Evolutionary conservation across 345 rosid species (phyloP).

Genomic region (Leavenworthia alabamica): DNA sequence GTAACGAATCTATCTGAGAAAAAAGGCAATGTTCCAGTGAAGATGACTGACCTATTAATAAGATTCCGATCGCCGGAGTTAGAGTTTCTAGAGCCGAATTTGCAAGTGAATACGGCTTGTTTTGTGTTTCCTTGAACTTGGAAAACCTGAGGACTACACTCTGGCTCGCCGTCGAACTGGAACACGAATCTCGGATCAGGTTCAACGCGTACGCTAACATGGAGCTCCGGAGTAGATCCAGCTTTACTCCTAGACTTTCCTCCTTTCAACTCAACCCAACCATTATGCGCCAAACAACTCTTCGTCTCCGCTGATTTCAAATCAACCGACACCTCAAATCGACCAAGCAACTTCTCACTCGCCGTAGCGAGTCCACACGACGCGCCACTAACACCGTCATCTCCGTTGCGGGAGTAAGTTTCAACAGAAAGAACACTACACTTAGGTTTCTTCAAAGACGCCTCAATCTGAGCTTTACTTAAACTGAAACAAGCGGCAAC

Average conservation of each 20-base stretch:
- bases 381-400: slow-evolving; percentile 23
- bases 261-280: slow-evolving; percentile 49
- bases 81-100: slow-evolving; percentile 59
- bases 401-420: slow-evolving; percentile 33
- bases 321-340: slow-evolving; percentile 49
- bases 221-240: slow-evolving; percentile 42
- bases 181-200: slow-evolving; percentile 90
- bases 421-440: slow-evolving; percentile 36
- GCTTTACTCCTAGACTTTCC: slow-evolving; percentile 22
- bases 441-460: slow-evolving; percentile 20
- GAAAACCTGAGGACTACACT: slow-evolving; percentile 92
- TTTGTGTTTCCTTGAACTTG: slow-evolving; percentile 80
- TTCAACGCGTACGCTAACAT: slow-evolving; percentile 51
- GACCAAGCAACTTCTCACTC: slow-evolving; percentile 56
- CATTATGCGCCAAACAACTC: slow-evolving; percentile 52
- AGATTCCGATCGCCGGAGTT: slow-evolving; percentile 46
- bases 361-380: slow-evolving; percentile 39
- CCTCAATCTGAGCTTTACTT: slow-evolving; percentile 45
- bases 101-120: slow-evolving; percentile 96
- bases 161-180: slow-evolving; percentile 83
- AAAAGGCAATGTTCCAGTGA: slow-evolving; percentile 20
- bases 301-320: slow-evolving; percentile 50
- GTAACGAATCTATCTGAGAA: slow-evolving; percentile 18
- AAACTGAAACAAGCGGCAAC: slow-evolving; percentile 67
- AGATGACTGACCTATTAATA: slow-evolving; percentile 47